phyloP scores from a whole-genome alignment of 306 rosid species.

The Casuarina cunninghamiana region DNA sequence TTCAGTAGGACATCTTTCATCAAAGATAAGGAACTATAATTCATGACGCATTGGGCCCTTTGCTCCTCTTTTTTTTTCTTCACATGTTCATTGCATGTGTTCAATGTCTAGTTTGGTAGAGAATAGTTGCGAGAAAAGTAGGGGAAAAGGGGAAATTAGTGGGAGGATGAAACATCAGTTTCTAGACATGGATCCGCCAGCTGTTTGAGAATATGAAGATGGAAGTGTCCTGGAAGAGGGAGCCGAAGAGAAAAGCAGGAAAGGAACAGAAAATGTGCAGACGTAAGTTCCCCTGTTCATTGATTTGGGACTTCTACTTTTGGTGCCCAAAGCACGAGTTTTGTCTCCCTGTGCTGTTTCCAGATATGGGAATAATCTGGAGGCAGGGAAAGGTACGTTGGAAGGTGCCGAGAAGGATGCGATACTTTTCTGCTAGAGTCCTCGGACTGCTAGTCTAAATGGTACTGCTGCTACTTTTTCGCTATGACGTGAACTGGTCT shows the following conservation, averaged over 20 bases:
- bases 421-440: not conserved
- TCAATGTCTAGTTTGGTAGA: not conserved
- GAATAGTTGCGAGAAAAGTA: not conserved
- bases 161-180: not conserved
- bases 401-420: not conserved
- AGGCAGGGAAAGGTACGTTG: not conserved
- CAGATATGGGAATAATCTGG: not conserved
- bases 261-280: not conserved
- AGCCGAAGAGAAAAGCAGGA: not conserved
- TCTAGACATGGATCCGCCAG: constrained; percentile 4
- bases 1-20: too few species aligned
- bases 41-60: not conserved
- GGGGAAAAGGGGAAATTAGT: not conserved
- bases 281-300: not conserved
- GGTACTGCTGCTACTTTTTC: too few species aligned
- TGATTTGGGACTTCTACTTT: not conserved
- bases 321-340: not conserved
- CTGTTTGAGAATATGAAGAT: not conserved
- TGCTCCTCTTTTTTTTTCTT: not conserved
- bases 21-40: not conserved
- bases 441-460: not conserved
- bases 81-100: not conserved
- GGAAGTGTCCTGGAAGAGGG: not conserved
- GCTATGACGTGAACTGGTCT: not conserved
- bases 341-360: not conserved